Conservation (phyloP, 805 yeast genomes). For the Candida easanensis region DNA sequence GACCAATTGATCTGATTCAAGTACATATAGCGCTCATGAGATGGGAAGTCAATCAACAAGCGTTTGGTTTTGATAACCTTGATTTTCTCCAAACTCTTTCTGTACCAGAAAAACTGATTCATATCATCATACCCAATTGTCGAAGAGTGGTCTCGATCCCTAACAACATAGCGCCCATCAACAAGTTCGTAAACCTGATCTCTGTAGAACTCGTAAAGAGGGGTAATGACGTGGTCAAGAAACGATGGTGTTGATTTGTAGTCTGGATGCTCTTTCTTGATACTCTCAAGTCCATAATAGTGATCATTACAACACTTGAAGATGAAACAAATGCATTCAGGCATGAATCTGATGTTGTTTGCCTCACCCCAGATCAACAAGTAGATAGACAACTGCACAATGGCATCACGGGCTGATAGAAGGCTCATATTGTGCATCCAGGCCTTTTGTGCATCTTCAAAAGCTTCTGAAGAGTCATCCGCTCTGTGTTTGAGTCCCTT, state of each 20-base stretch:
- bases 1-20: conserved; percentile 63
- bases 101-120: conserved; percentile 85
- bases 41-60: conserved; percentile 34
- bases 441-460: conserved; percentile 43
- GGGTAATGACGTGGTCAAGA: conserved; percentile 70
- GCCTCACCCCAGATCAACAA: conserved; percentile 90
- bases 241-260: conserved; percentile 35
- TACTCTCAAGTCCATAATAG: conserved; percentile 45
- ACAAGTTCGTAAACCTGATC: conserved; percentile 48
- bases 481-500: neutral
- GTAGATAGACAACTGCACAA: conserved; percentile 65
- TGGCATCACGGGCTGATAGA: conserved; percentile 50
- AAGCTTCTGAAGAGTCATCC: conserved; percentile 10
- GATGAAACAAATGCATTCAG: conserved; percentile 83
- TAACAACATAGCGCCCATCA: conserved; percentile 42
- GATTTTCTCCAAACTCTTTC: conserved; percentile 62
- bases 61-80: conserved; percentile 40
- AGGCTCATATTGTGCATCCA: conserved; percentile 53
- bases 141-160: conserved; percentile 62
- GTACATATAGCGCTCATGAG: conserved; percentile 51
- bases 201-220: conserved; percentile 61
- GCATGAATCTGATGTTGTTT: conserved; percentile 80
- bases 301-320: conserved; percentile 77
- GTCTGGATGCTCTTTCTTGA: conserved; percentile 31
- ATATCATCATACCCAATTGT: conserved; percentile 88